A percentile compares a stretch with the other conserved stretches of the same genome.
phyloP scores from a whole-genome alignment of 495 filamentous ascomycete genomes.

The Annulohypoxylon stygium region DNA sequence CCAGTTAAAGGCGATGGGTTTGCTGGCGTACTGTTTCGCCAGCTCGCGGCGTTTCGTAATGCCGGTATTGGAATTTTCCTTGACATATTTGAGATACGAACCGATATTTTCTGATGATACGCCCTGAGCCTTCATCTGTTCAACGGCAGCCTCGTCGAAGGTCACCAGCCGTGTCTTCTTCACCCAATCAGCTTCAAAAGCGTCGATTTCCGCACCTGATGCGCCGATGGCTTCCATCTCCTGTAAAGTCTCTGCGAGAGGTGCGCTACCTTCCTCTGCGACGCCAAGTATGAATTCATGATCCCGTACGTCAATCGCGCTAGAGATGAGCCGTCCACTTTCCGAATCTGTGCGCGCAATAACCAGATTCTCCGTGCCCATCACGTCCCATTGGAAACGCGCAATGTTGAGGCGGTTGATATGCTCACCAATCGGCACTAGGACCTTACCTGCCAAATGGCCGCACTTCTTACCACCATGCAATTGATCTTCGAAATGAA shows the following conservation, averaged over 20 bases:
- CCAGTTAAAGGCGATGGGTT: constrained; percentile 84
- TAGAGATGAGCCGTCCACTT: constrained; percentile 89
- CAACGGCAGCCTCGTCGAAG: constrained; percentile 89
- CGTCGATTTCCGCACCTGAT: constrained; percentile 81
- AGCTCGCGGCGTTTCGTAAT: constrained; percentile 80
- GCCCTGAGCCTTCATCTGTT: constrained; percentile 75
- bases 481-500: constrained; percentile 97
- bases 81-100: constrained; percentile 72
- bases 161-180: constrained; percentile 87
- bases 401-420: constrained; percentile 94
- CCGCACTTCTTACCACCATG: constrained; percentile 99
- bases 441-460: constrained; percentile 94
- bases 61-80: constrained; percentile 75
- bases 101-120: constrained; percentile 71
- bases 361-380: constrained; percentile 93
- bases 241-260: constrained; percentile 90
- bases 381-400: constrained; percentile 97
- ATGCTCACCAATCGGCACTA: constrained; percentile 94
- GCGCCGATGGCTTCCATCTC: constrained; percentile 87
- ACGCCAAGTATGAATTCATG: constrained; percentile 97
- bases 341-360: constrained; percentile 97
- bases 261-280: constrained; percentile 74
- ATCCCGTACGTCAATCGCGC: constrained; percentile 90
- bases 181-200: constrained; percentile 89
- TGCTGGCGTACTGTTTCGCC: constrained; percentile 70